A percentile compares a stretch with the other conserved stretches of the same genome.
Evolutionary conservation across 1,284 basidiomycete species (phyloP).

Genomic region (Ceratobasidium sp.): DNA sequence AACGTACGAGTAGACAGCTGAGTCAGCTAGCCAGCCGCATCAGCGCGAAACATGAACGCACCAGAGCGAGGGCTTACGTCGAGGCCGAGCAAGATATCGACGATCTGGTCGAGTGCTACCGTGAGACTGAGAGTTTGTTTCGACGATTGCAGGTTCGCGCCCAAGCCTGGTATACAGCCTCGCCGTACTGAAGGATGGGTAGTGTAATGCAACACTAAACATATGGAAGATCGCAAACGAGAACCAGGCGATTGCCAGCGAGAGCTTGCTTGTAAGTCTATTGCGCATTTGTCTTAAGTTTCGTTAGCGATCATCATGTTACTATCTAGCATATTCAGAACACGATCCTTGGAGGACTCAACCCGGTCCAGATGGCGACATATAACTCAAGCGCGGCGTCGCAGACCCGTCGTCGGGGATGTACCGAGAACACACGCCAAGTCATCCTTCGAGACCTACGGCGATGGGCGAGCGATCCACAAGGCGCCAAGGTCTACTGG

Average conservation of each 20-base stretch:
- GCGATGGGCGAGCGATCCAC: not conserved
- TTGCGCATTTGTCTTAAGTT: not conserved
- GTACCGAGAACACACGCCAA: conserved; percentile 18
- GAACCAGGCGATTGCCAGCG: not conserved
- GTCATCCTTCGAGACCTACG: not conserved
- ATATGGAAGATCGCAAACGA: conserved; percentile 16
- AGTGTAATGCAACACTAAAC: not conserved
- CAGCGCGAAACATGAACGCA: not conserved
- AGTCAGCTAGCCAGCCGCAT: not conserved
- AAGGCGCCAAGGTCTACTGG: not conserved
- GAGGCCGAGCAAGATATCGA: conserved; percentile 6
- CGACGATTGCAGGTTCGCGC: not conserved
- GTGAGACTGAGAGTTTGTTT: not conserved
- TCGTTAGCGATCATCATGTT: not conserved
- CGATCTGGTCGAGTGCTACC: not conserved
- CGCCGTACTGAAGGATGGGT: not conserved
- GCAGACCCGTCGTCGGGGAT: not conserved
- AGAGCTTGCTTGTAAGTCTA: not conserved
- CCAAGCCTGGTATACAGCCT: not conserved
- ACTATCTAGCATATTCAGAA: not conserved
- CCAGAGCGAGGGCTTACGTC: not conserved
- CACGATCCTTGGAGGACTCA: not conserved
- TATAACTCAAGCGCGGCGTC: conserved; percentile 10
- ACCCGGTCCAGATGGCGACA: not conserved
- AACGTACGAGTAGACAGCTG: not conserved